A percentile compares a stretch with the other conserved stretches of the same genome.
These are phyloP conservation scores for Rubroboletus pulcherrimus DNA, from an alignment of 768 basidiomycete species.

Conservation along the genomic window DNA sequence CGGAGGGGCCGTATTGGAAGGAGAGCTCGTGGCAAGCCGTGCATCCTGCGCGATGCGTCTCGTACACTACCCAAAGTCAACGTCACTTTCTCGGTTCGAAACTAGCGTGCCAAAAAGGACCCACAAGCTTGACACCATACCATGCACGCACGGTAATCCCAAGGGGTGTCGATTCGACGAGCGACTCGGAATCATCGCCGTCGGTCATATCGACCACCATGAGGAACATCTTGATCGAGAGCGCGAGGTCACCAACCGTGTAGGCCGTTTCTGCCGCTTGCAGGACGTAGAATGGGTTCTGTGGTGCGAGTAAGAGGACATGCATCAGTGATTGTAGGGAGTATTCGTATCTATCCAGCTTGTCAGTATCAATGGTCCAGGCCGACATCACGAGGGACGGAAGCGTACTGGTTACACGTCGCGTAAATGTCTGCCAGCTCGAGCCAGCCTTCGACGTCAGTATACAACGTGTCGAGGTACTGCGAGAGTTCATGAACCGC, in stretches of 20 bases:
- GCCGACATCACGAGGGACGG: not conserved
- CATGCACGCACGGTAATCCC: slow-evolving; percentile 68
- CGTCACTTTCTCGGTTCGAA: not conserved
- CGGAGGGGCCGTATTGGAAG: slow-evolving; percentile 55
- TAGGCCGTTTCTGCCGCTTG: slow-evolving; percentile 88
- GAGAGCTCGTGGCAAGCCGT: slow-evolving; percentile 39
- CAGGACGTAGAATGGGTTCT: slow-evolving; percentile 82
- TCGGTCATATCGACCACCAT: slow-evolving; percentile 77
- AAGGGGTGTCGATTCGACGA: slow-evolving; percentile 47
- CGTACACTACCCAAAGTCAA: slow-evolving; percentile 46
- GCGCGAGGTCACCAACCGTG: slow-evolving; percentile 66
- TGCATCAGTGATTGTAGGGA: slow-evolving; percentile 79
- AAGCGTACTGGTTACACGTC: slow-evolving; percentile 65
- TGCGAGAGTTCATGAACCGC: slow-evolving; percentile 68
- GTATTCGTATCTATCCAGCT: slow-evolving; percentile 54
- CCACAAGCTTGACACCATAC: slow-evolving; percentile 79
- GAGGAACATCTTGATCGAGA: slow-evolving; percentile 78
- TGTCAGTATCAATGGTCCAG: not conserved
- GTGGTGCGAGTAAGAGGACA: slow-evolving; percentile 75
- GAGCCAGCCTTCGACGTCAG: slow-evolving; percentile 84
- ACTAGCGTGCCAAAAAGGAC: slow-evolving; percentile 21
- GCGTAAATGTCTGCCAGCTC: slow-evolving; percentile 81
- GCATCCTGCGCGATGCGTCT: slow-evolving; percentile 48
- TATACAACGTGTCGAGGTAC: slow-evolving; percentile 84
- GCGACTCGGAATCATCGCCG: slow-evolving; percentile 45